Evolutionary conservation across 257 asterid genomes (phyloP), one percentile per base, ranked within the genome.

Genomic region (Capsicum chinense): DNA sequence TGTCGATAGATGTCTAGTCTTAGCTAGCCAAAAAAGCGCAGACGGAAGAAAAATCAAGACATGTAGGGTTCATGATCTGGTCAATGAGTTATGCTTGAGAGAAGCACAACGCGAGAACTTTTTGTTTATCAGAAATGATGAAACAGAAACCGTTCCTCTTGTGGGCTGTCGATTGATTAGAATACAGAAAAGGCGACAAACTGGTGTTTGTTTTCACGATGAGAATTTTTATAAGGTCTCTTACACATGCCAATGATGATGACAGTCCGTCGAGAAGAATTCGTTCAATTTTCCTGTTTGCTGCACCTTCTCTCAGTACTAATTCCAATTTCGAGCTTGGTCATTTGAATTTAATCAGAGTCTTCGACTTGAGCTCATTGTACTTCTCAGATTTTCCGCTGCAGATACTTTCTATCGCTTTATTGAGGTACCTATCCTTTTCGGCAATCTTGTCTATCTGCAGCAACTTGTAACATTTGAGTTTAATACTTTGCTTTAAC

Each of bases 51-150:
- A 83, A 66, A 26, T 79, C 5, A 79, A 79, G 26, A 15, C 87
- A 9, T 83, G 90, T 15, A 66, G 44, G 69, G 64, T 88, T 14
- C 85, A 85, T 9, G 88, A 83, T 62, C 39, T 71, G 54, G 7
- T 87, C 15, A 58, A 63, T 7, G 80, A 76, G 6, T 81, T 85
- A 9, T 88, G 90, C 68, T 16, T 63, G 68, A 26, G 81, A 62
- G 68, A 66, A 67, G 80, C 82, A 37, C 68, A 48, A 57, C 42
- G 9, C 5, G 47, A 70, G 7, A 71, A 69, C 50, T 16, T 39
- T 37, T 68, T 68, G 4, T 69, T 63, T 21, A 10, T 64, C 44
- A 26, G 42, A 26, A 26, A 64, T 64, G 70, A 64, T 5, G 2
- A 26, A 2, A 64, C 44, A 64, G 42, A 63, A 26, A 1, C 44